These are phyloP conservation scores for Colletotrichum somersetense DNA, from an alignment of 2,329 filamentous ascomycete species.

Conservation along the genomic window DNA sequence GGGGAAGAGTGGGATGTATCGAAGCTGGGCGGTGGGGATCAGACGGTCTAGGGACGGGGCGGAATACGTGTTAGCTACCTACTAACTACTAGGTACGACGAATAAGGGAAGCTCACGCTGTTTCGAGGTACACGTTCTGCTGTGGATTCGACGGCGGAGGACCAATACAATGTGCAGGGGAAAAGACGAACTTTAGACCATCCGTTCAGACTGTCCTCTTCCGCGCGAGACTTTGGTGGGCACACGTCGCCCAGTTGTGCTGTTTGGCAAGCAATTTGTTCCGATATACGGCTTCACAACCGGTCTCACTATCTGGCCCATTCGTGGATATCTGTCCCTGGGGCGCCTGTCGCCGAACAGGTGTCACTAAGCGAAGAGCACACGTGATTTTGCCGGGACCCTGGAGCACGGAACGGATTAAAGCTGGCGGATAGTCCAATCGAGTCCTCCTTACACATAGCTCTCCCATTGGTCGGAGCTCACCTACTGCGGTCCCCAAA, in stretches of 20 bases:
- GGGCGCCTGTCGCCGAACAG: slow-evolving; percentile 52
- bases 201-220: slow-evolving; percentile 36
- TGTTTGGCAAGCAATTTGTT: slow-evolving; percentile 32
- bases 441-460: slow-evolving; percentile 1
- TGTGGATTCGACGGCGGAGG: slow-evolving; percentile 3
- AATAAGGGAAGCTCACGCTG: slow-evolving; percentile 27
- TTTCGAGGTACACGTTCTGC: slow-evolving; percentile 11
- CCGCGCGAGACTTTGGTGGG: slow-evolving; percentile 18
- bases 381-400: slow-evolving; percentile 50
- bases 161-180: neutral
- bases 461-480: slow-evolving; percentile 34
- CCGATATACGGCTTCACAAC: slow-evolving; percentile 41
- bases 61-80: slow-evolving; percentile 42
- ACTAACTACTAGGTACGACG: too few relatives aligned
- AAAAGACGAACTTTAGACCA: slow-evolving; percentile 28
- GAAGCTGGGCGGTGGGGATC: slow-evolving; percentile 42
- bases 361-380: slow-evolving; percentile 54
- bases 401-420: slow-evolving; percentile 40
- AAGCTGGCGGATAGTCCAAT: slow-evolving; percentile 2
- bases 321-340: slow-evolving; percentile 55
- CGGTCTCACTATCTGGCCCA: slow-evolving; percentile 44
- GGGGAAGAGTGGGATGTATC: slow-evolving; percentile 40
- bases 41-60: slow-evolving; percentile 39
- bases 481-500: slow-evolving; percentile 1
- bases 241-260: slow-evolving; percentile 45